Conservation (phyloP, 768 basidiomycete species). For the Pleurotus ostreatus region DNA sequence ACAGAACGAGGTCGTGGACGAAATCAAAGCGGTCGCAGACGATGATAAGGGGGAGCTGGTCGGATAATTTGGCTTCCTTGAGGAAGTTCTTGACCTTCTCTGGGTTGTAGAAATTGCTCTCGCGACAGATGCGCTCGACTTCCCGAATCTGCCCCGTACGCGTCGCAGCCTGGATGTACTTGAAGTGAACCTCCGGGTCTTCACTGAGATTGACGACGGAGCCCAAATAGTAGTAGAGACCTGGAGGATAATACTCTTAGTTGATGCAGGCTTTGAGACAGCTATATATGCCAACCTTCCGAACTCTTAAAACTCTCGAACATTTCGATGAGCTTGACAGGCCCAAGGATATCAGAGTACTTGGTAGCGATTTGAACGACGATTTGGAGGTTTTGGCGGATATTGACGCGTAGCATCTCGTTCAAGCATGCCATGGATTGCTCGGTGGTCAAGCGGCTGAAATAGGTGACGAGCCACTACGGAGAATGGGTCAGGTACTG, state of each 20-base stretch:
- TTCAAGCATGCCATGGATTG: constrained; percentile 95
- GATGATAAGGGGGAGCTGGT: constrained; percentile 98
- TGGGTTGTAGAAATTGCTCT: constrained; percentile 96
- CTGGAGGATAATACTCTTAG: constrained; percentile 26
- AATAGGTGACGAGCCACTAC: constrained; percentile 96
- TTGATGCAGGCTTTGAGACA: background rate
- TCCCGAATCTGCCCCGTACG: constrained; percentile 98
- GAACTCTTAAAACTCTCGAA: constrained; percentile 98
- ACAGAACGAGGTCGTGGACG: constrained; percentile 97
- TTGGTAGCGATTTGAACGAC: constrained; percentile 98
- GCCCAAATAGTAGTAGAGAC: constrained; percentile 97
- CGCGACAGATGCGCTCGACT: constrained; percentile 97
- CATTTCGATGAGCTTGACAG: constrained; percentile 97
- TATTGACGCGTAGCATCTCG: constrained; percentile 96
- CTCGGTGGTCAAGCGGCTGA: constrained; percentile 94
- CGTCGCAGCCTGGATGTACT: constrained; percentile 98
- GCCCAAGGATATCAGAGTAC: constrained; percentile 96
- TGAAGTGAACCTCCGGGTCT: constrained; percentile 98
- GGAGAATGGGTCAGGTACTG: constrained; percentile 9
- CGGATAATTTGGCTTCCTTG: constrained; percentile 94
- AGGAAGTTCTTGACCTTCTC: constrained; percentile 99
- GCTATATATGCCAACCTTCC: constrained; percentile 55
- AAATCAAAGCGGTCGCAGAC: constrained; percentile 99
- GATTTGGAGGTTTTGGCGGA: constrained; percentile 94
- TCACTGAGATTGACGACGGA: constrained; percentile 96